Conservation (phyloP, 108 stramenopile species). For the Cyclotella atomus region DNA sequence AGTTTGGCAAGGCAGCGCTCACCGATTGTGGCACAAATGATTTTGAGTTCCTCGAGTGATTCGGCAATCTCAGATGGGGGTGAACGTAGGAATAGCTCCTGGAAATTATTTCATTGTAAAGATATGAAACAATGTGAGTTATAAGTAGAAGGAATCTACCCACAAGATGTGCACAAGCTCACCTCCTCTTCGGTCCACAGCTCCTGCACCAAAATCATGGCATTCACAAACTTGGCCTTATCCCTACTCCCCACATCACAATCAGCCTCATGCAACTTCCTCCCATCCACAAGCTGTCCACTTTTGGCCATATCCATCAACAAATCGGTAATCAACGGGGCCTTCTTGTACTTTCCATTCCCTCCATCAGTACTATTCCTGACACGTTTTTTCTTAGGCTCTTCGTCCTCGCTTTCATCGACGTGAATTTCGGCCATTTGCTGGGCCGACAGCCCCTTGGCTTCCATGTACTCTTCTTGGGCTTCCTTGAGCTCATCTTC, state of each 20-base stretch:
- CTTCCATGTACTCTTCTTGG: slow-evolving; percentile 35
- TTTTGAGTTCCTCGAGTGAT: slow-evolving; percentile 35
- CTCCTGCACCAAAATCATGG: slow-evolving; percentile 38
- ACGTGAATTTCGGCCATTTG: slow-evolving; percentile 9
- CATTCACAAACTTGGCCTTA: slow-evolving; percentile 19
- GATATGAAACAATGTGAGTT: not conserved
- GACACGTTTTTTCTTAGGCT: not conserved
- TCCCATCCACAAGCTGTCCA: slow-evolving; percentile 24
- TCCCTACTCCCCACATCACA: slow-evolving; percentile 16
- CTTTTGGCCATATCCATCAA: slow-evolving; percentile 22
- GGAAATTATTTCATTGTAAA: not conserved
- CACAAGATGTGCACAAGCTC: not conserved
- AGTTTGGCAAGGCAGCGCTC: slow-evolving; percentile 37
- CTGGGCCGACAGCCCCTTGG: slow-evolving; percentile 24
- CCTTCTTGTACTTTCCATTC: slow-evolving; percentile 13
- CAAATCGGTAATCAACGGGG: slow-evolving; percentile 28
- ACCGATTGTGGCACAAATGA: slow-evolving; percentile 34
- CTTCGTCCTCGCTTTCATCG: slow-evolving; percentile 10
- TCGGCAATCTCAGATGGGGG: slow-evolving; percentile 33
- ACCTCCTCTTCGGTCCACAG: slow-evolving; percentile 47
- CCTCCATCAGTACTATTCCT: not conserved
- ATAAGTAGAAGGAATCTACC: not conserved
- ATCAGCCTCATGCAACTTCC: slow-evolving; percentile 7
- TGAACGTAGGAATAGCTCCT: slow-evolving; percentile 36
- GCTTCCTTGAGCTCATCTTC: slow-evolving; percentile 32